Base-by-base conservation (phyloP, 306 rosid species). In the Rosa lucieae region DNA sequence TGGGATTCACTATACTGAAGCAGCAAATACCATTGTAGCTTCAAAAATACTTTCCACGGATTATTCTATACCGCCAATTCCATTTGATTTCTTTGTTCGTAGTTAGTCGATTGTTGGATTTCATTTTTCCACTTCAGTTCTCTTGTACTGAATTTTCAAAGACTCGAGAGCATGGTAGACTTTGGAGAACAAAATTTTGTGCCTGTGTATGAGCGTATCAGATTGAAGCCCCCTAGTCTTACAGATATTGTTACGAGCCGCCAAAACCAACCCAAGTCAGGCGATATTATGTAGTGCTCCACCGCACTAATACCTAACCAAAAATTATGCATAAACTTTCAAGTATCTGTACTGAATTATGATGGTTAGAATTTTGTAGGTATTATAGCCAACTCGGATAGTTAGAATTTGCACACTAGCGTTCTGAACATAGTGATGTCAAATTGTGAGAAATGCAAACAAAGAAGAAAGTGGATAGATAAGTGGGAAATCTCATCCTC, bases 1-100 rank as follows among this genome's bases (percentile, higher is more conserved):
- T 83, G 99, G 97, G 46, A 85, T 77, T 73, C 99, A 94, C 84
- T 80, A 62, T 26, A 88, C 95, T 1, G 95, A 94, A 77, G 95
- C 92, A 61, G 99, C 99, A 66, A 94, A 92, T 72, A 37, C 79
- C 61, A 62, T 87, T 21, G 78, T 92, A 67, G 91, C 94, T 67
- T 89, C 94, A 2, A 87, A 72, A 78, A 75, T 95, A 56, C 90
- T 92, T 53, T 92, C 98, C 43, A 82, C 48, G 8, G 82, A 79
- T 68, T 91, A 89, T 83, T 89, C 98, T 37, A 89, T 95, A 4
- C 98, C 99, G 46, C 85, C 70, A 21, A 71, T 82, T 43, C 81
- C 89, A 17, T 89, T 95, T 65, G 84, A 90, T 85, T 92, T 95
- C 97, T 92, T 95, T 82, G 82, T 91, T 81, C 61, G 67, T 74